Evolutionary conservation across 2,329 filamentous ascomycete species (phyloP), one percentile per base, ranked within the genome.

Genomic region (Pseudogymnoascus sp.): DNA sequence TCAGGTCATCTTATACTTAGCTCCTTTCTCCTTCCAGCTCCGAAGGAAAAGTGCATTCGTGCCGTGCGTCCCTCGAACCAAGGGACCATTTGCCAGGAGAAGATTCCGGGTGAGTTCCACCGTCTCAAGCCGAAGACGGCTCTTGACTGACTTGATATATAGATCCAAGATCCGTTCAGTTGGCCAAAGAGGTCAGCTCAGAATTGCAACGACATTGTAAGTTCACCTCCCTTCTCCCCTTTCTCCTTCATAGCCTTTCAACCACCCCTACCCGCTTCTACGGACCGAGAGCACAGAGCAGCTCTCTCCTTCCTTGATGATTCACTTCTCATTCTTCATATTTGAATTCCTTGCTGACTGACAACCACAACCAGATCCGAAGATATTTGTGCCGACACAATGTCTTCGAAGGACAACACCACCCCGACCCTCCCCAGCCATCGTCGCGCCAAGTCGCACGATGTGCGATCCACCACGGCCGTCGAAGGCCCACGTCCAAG

Each of bases 401-500:
- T 56, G 49, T 56, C 49, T 56, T 56, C 49, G n/a, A 56, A 56
- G 7, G 25, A 12, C 49, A 56, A 56, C 49, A 56, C 49, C 49
- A 56, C 1, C 43, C 12, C 43, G 5, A 12, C 2, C 49, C 8
- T 28, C 49, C 46, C 25, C 23, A 16, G 25, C 49, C 49, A 56
- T 56, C 49, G 49, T 56, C 49, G 49, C 28, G 49, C n/a, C 49
- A 56, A 56, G 49, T 56, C 49, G 49, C 49, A 56, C 49, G 49
- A 56, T 56, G 49, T 56, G 49, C 49, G 4, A 7, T 56, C 49
- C 14, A 56, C 49, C 49, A 18, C n/a, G n/a, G 49, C 49, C 28
- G 3, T 34, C 25, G 49, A 56, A 11, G 25, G 49, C 28, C 28
- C 49, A 34, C 49, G 49, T 56, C 49, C 49, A 11, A 56, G 49